Evolutionary conservation across 192 early-diverging fungal species (phyloP), one percentile per base, ranked within the genome.

Genomic region (Linnemannia hyalina): DNA sequence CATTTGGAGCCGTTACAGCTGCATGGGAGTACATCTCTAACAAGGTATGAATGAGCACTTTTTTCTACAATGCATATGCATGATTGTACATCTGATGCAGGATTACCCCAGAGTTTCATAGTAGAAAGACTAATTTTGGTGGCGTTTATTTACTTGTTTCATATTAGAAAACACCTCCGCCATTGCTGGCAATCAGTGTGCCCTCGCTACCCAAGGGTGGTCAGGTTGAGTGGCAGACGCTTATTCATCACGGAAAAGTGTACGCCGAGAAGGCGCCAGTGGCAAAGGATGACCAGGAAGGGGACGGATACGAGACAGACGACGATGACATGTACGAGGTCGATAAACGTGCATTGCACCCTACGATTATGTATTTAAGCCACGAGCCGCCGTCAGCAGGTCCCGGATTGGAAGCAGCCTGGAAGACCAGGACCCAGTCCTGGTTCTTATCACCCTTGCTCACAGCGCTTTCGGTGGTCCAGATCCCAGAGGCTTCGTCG

Each of bases 171-270:
- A 69, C 22, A 3, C 60, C 72, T 13, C 57, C 84, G 35, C 94
- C 95, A 10, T 41, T 82, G 9, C 63, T 93, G 49, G 95, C 86
- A 68, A 76, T 96, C 29, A 77, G 87, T 36, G 89, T 96, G 22
- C 91, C 94, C 1, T 86, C 88, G 13, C 84, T 96, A 6, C 95
- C 95, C 8, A 92, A 91, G 35, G 80, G 81, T 36, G 92, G 89
- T 4, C 85, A 90, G 63, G 86, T 96, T 44, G 95, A 96, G 78
- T 96, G 95, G 94, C 93, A 94, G 69, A 88, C 89, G 7, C 70
- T 91, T 13, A 42, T 92, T 38, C 86, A 91, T 76, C 68, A 83
- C 29, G 80, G 76, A 73, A 89, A 89, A 22, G 78, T 82, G 36
- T 80, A 84, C 29, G 79, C 75, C 36, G 76, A 87, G 3, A 73